phyloP scores from a whole-genome alignment of 148 eudicot species.

The Cornus kousa region DNA sequence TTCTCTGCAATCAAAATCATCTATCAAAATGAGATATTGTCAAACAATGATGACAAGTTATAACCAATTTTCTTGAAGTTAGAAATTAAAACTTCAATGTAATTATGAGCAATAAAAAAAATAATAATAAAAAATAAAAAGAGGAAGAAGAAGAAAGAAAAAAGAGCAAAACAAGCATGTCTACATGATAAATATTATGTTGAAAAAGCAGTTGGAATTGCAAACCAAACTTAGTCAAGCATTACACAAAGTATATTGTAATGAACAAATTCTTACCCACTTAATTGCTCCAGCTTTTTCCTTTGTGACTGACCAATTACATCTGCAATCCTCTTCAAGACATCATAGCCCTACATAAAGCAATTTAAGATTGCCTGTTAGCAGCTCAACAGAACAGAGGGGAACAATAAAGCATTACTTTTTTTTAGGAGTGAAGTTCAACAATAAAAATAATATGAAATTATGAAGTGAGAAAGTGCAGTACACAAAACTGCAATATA shows the following conservation, averaged over 20 bases:
- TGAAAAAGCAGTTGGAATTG: not conserved
- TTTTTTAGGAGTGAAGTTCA: not conserved
- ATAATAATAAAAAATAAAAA: no score
- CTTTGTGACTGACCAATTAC: slow-evolving; percentile 64
- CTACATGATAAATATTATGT: not conserved
- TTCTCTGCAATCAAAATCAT: slow-evolving; percentile 54
- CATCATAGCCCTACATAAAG: slow-evolving; percentile 74
- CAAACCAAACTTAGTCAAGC: slow-evolving; percentile 2
- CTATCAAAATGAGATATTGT: not conserved
- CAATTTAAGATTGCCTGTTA: slow-evolving; percentile 4
- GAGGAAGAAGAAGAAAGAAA: no score
- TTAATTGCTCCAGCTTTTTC: slow-evolving; percentile 74
- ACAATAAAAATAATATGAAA: not conserved
- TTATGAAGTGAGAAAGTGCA: not conserved
- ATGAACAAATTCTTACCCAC: slow-evolving; percentile 57
- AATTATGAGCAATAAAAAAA: not conserved
- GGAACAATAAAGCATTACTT: not conserved
- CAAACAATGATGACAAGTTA: not conserved
- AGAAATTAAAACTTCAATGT: not conserved
- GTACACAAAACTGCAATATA: not conserved
- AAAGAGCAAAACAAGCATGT: not conserved
- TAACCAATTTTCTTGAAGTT: not conserved
- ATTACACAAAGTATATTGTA: slow-evolving; percentile 2
- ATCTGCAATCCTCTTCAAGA: slow-evolving; percentile 84
- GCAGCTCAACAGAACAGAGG: slow-evolving; percentile 5